These are phyloP conservation scores for Aspergillus hancockii DNA, from an alignment of 495 filamentous ascomycete species.

Conservation along the genomic window DNA sequence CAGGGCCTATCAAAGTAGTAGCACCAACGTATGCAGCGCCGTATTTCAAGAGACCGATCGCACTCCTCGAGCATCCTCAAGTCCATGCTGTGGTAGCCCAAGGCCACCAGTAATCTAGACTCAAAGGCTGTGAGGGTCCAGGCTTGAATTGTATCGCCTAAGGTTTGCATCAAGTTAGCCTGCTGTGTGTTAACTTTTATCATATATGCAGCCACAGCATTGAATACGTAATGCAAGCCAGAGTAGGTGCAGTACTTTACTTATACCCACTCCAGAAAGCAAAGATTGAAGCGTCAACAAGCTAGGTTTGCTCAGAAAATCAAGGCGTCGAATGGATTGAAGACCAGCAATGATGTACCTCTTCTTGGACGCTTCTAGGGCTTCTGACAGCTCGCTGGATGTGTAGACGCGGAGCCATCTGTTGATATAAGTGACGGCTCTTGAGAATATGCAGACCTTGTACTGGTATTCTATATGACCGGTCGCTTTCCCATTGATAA, in stretches of 20 bases:
- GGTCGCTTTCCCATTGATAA: slow-evolving; percentile 26
- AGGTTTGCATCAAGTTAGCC: slow-evolving; percentile 29
- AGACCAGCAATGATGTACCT: slow-evolving; percentile 26
- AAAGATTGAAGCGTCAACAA: slow-evolving; percentile 29
- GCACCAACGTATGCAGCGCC: slow-evolving; percentile 29
- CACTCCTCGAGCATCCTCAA: slow-evolving; percentile 18
- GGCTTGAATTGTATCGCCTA: slow-evolving; percentile 30
- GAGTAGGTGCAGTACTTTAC: background rate
- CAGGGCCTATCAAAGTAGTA: slow-evolving; percentile 37
- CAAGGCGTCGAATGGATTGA: slow-evolving; percentile 24
- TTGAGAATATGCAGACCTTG: slow-evolving; percentile 27
- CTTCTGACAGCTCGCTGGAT: background rate
- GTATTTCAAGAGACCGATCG: slow-evolving; percentile 26
- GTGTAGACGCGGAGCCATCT: background rate
- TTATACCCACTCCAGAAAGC: slow-evolving; percentile 28
- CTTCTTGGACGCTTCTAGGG: slow-evolving; percentile 18
- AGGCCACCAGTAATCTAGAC: slow-evolving; percentile 27
- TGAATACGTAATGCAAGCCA: background rate
- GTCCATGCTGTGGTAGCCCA: slow-evolving; percentile 31
- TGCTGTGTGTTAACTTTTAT: slow-evolving; percentile 2
- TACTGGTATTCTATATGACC: slow-evolving; percentile 27
- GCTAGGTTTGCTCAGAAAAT: slow-evolving; percentile 27
- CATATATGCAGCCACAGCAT: background rate
- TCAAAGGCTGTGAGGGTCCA: slow-evolving; percentile 32
- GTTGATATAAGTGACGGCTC: slow-evolving; percentile 21